A percentile compares a stretch with the other conserved stretches of the same genome.
phyloP scores from a whole-genome alignment of 441 rosid genomes.

The Macaranga tanarius region DNA sequence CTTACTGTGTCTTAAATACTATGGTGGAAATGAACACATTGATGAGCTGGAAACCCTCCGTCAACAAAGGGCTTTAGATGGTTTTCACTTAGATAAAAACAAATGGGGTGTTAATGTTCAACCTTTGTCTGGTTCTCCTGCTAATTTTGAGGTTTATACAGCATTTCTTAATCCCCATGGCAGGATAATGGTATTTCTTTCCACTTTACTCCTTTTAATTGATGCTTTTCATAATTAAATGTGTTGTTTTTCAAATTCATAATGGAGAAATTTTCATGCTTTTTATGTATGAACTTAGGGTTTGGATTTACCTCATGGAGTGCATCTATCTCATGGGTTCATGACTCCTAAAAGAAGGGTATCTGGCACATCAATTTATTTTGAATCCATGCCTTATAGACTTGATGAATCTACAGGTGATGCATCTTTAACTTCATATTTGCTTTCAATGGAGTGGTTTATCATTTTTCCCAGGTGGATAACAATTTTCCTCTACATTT shows the following conservation, averaged over 20 bases:
- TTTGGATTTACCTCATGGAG: slow-evolving; percentile 91
- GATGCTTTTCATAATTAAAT: not conserved
- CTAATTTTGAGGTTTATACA: slow-evolving; percentile 89
- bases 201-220: not conserved
- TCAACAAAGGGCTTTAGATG: slow-evolving; percentile 73
- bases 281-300: slow-evolving; percentile 41
- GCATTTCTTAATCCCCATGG: slow-evolving; percentile 82
- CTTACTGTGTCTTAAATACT: slow-evolving; percentile 47
- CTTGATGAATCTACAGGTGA: slow-evolving; percentile 87
- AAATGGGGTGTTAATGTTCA: slow-evolving; percentile 96
- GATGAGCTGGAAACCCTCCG: slow-evolving; percentile 89
- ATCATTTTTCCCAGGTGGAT: slow-evolving; percentile 17
- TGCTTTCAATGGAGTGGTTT: not conserved
- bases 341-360: slow-evolving; percentile 92
- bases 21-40: slow-evolving; percentile 86
- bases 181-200: slow-evolving; percentile 65
- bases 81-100: slow-evolving; percentile 65
- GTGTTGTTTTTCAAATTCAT: slow-evolving; percentile 6
- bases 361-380: slow-evolving; percentile 89
- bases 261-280: slow-evolving; percentile 5
- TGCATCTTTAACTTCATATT: slow-evolving; percentile 20
- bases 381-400: slow-evolving; percentile 92
- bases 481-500: slow-evolving; percentile 21
- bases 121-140: slow-evolving; percentile 95
- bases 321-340: slow-evolving; percentile 93